Evolutionary conservation across 2,329 filamentous ascomycete genomes (phyloP).

Genomic region (Trichoderma aggressivum): DNA sequence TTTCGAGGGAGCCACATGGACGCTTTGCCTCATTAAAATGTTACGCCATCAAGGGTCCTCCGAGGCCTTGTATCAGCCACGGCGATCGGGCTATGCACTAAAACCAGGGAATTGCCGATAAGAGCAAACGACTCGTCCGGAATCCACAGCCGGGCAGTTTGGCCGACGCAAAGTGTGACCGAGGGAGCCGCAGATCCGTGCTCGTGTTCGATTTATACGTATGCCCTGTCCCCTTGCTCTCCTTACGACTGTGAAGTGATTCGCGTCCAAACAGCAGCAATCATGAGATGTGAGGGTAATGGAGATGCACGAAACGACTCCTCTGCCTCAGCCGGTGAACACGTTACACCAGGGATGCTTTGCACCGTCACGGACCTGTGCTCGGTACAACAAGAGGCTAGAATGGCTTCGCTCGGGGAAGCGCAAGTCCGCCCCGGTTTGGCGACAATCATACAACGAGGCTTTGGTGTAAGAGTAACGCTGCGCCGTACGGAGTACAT

Average conservation of each 20-base stretch:
- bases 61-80: not conserved
- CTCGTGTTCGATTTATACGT: not conserved
- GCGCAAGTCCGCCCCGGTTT: not conserved
- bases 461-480: not conserved
- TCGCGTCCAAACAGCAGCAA: not conserved
- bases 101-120: not conserved
- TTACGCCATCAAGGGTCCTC: not conserved
- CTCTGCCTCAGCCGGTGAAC: not conserved
- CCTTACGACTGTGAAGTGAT: not conserved
- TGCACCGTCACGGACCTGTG: not conserved
- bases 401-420: not conserved
- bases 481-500: not conserved
- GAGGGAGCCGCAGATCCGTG: not conserved
- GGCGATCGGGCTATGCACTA: not conserved
- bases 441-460: not conserved
- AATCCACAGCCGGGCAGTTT: not conserved
- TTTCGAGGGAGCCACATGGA: not conserved
- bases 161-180: not conserved
- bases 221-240: not conserved
- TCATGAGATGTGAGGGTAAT: not conserved
- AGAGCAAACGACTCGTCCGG: not conserved
- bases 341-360: not conserved
- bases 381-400: not conserved
- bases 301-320: not conserved
- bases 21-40: conserved; percentile 1